Conservation (phyloP, 2,329 filamentous ascomycete genomes). For the Lachnellula hyalina region DNA sequence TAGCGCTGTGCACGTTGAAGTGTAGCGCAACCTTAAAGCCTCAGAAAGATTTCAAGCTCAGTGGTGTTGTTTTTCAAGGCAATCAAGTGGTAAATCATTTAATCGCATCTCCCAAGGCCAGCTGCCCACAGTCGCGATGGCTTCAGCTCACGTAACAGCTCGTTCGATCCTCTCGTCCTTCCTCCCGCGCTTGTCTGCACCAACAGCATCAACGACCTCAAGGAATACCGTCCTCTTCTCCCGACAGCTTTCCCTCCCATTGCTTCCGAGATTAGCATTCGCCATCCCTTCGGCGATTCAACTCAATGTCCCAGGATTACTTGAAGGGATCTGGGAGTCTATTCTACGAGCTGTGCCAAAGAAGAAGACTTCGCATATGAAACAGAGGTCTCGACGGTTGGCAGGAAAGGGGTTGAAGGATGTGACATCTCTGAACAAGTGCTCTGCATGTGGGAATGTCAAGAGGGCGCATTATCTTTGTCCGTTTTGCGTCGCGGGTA, state of each 20-base stretch:
- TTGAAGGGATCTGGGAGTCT: slow-evolving; percentile 87
- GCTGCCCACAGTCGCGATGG: slow-evolving; percentile 37
- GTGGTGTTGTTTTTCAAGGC: neutral
- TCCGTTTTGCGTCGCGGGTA: slow-evolving; percentile 79
- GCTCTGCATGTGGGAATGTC: slow-evolving; percentile 77
- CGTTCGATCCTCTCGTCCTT: slow-evolving; percentile 43
- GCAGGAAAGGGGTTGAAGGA: slow-evolving; percentile 94
- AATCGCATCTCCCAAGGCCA: neutral
- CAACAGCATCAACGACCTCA: slow-evolving; percentile 37
- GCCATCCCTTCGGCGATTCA: slow-evolving; percentile 55
- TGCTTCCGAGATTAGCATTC: slow-evolving; percentile 50
- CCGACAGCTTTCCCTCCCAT: slow-evolving; percentile 41
- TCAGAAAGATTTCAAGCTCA: slow-evolving; percentile 1
- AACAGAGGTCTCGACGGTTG: slow-evolving; percentile 89
- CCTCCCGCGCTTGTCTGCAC: slow-evolving; percentile 48
- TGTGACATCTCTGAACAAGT: slow-evolving; percentile 79
- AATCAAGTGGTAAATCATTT: neutral
- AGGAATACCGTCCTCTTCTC: slow-evolving; percentile 41
- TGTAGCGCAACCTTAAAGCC: slow-evolving; percentile 6
- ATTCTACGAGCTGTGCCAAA: slow-evolving; percentile 91
- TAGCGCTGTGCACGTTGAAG: slow-evolving; percentile 9
- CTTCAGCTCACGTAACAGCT: slow-evolving; percentile 37
- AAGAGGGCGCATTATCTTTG: slow-evolving; percentile 90
- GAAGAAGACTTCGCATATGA: slow-evolving; percentile 97
- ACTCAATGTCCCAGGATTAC: slow-evolving; percentile 59